Evolutionary conservation across 2,329 filamentous ascomycete species (phyloP).

Genomic region (Drechslera avenae): DNA sequence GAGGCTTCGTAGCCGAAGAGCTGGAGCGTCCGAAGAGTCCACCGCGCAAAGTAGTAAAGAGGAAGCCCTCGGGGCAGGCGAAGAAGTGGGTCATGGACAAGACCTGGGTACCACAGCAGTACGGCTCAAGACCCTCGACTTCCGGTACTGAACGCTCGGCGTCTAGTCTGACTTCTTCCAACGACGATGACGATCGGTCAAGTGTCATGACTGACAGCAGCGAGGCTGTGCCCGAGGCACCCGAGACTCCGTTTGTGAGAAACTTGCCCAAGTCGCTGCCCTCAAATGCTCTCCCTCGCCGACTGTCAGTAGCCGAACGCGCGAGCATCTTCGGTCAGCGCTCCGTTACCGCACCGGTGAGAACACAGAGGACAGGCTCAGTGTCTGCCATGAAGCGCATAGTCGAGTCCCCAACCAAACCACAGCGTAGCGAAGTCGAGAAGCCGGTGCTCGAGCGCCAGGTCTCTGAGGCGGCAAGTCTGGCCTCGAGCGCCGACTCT

Average conservation of each 20-base stretch:
- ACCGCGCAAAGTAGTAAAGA: slow-evolving; percentile 55
- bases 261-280: slow-evolving; percentile 18
- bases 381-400: slow-evolving; percentile 28
- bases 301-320: slow-evolving; percentile 39
- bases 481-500: slow-evolving; percentile 44
- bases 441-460: slow-evolving; percentile 26
- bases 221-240: slow-evolving; percentile 33
- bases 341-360: slow-evolving; percentile 34
- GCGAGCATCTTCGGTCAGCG: slow-evolving; percentile 38
- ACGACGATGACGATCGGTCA: slow-evolving; percentile 44
- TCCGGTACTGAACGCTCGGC: slow-evolving; percentile 39
- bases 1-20: slow-evolving; percentile 74
- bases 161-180: slow-evolving; percentile 36
- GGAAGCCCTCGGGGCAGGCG: slow-evolving; percentile 60
- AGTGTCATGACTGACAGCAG: slow-evolving; percentile 41
- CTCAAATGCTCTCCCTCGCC: slow-evolving; percentile 16
- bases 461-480: slow-evolving; percentile 39
- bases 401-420: slow-evolving; percentile 21
- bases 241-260: slow-evolving; percentile 23
- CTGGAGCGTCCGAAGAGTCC: slow-evolving; percentile 71
- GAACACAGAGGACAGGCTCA: slow-evolving; percentile 12
- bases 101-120: slow-evolving; percentile 55
- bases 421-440: slow-evolving; percentile 3
- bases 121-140: slow-evolving; percentile 39
- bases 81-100: slow-evolving; percentile 57